phyloP scores from a whole-genome alignment of 1,284 basidiomycete species.

The Fomes fomentarius region DNA sequence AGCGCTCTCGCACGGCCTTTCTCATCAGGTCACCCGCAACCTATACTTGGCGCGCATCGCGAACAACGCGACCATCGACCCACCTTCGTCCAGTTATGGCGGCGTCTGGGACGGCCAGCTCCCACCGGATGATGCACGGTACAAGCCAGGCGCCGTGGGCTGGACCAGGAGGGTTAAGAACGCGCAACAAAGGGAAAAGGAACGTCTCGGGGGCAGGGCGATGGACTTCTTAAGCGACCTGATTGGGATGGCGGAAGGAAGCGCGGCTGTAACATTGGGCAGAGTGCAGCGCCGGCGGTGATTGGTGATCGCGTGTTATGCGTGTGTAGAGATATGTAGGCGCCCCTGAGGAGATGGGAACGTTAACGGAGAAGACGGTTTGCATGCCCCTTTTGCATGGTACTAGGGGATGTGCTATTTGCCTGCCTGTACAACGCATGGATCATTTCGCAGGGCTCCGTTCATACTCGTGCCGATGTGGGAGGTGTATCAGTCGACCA shows the following conservation, averaged over 20 bases:
- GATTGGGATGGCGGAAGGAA: conserved; percentile 54
- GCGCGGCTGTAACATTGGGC: conserved; percentile 46
- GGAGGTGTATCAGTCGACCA: background rate
- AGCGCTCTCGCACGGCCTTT: conserved; percentile 57
- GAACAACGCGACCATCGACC: conserved; percentile 26
- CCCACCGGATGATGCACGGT: conserved; percentile 13
- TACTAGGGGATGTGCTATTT: no score
- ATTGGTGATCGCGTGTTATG: background rate
- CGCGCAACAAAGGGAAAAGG: background rate
- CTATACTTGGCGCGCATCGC: conserved; percentile 35
- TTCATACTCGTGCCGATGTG: background rate
- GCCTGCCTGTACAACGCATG: background rate
- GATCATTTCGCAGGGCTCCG: background rate
- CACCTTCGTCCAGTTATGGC: background rate
- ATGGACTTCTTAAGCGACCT: conserved; percentile 47
- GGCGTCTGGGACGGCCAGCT: conserved; percentile 50
- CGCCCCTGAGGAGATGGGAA: background rate
- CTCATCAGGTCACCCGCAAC: conserved; percentile 60
- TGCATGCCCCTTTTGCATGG: no score
- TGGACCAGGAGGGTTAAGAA: background rate
- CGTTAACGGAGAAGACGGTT: no score
- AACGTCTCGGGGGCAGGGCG: conserved; percentile 29
- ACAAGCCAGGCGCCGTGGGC: conserved; percentile 9
- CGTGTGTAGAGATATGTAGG: background rate
- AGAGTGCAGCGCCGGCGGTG: conserved; percentile 15